Conservation (phyloP, 768 basidiomycete genomes). For the Daedaleopsis nitida region DNA sequence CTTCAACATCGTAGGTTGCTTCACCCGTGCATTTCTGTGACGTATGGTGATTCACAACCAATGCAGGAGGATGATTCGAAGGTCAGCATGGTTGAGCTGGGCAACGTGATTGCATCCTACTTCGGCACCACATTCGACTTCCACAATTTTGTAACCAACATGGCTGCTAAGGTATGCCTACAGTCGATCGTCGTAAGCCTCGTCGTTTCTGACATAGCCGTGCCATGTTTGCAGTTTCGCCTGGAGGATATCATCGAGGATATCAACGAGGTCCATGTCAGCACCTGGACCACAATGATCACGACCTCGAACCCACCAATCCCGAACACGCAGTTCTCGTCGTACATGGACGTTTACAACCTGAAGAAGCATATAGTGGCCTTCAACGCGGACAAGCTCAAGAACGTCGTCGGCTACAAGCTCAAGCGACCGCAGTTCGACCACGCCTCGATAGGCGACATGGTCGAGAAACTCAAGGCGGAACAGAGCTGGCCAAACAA, state of each 20-base stretch:
- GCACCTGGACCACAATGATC: conserved; percentile 84
- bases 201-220: not conserved
- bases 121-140: conserved; percentile 85
- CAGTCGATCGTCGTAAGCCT: not conserved
- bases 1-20: conserved; percentile 71
- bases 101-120: conserved; percentile 63
- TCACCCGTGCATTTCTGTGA: not conserved
- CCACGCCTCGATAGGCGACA: conserved; percentile 62
- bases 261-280: conserved; percentile 83
- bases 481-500: conserved; percentile 56
- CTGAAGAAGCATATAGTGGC: conserved; percentile 71
- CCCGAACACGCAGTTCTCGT: conserved; percentile 67
- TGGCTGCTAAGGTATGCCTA: conserved; percentile 60
- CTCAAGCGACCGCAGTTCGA: conserved; percentile 64
- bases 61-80: conserved; percentile 74
- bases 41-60: not conserved
- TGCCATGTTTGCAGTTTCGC: conserved; percentile 45
- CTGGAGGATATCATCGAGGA: conserved; percentile 76
- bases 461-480: conserved; percentile 79
- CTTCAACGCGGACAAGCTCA: conserved; percentile 73
- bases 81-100: conserved; percentile 66
- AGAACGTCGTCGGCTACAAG: conserved; percentile 69
- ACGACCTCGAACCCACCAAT: conserved; percentile 69
- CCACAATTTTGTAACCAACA: conserved; percentile 68
- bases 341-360: conserved; percentile 77